Evolutionary conservation across 306 rosid genomes (phyloP), one percentile per base, ranked within the genome.

Genomic region (Prunus salicina): DNA sequence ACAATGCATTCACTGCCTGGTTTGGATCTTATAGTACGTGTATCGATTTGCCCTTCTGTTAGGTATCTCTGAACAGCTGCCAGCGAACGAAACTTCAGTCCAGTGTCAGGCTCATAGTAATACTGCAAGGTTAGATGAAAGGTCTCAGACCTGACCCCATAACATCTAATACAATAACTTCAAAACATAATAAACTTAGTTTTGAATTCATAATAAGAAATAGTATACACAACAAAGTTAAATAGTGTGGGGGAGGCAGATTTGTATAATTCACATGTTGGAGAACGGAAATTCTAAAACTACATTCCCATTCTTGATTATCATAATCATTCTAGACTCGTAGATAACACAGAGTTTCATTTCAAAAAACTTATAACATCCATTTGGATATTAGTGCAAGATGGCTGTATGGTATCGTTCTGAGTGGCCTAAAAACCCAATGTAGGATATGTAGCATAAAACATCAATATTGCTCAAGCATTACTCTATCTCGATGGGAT

Each of bases 21-120:
- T 67, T 80, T 70, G 27, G 38, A 24, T 67, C 22, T 73, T 66
- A 27, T 61, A 6, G 80, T 50, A 69, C 19, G 25, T 16, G 8
- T 16, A 12, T 72, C 77, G 47, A 46, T 25, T 12, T 57, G 32
- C 50, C 76, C 86, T 22, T 60, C 78, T 38, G 52, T 67, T 45
- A 89, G 83, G 79, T 91, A 74, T 82, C 84, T 83, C 83, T 80
- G 56, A 63, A 87, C 93, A 64, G 89, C 73, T 51, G 65, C 2
- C 77, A 91, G 78, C 3, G 97, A 91, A 58, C 89, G 93, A 70
- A 91, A 91, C 79, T 22, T 27, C 77, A 25, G 75, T 64, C 91
- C 77, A 4, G 89, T 87, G 14, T 38, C 65, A 10, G 89, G 90
- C 64, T 87, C 93, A 80, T 75, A 55, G 80, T 87, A 91, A 70